Evolutionary conservation across 2,329 filamentous ascomycete species (phyloP).

Genomic region (Seiridium unicorne): DNA sequence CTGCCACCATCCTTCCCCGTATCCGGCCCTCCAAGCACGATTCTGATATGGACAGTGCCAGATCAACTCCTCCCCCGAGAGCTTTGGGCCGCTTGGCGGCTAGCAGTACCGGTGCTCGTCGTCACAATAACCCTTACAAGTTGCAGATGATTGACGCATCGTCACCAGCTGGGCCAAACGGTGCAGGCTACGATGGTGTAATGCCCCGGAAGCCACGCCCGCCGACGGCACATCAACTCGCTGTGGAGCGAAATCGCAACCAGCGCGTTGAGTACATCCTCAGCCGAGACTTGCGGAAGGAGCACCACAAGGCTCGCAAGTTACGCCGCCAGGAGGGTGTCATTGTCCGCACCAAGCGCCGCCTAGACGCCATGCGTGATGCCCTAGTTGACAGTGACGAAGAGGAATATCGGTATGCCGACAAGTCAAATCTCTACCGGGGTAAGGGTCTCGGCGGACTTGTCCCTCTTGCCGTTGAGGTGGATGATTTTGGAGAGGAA

Average conservation of each 20-base stretch:
- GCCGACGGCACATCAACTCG: constrained; percentile 77
- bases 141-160: constrained; percentile 61
- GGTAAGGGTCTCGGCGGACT: constrained; percentile 64
- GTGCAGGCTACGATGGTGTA: constrained; percentile 50
- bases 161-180: constrained; percentile 53
- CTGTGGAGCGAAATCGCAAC: constrained; percentile 75
- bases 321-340: constrained; percentile 62
- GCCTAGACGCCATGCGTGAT: constrained; percentile 56
- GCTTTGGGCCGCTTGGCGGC: constrained; percentile 33
- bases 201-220: constrained; percentile 66
- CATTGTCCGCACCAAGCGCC: constrained; percentile 64
- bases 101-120: constrained; percentile 33
- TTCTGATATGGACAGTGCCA: constrained; percentile 51
- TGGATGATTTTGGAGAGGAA: constrained; percentile 77
- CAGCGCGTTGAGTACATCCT: constrained; percentile 81
- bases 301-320: constrained; percentile 64
- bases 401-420: constrained; percentile 41
- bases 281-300: constrained; percentile 67
- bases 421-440: constrained; percentile 42
- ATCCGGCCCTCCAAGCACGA: constrained; percentile 64
- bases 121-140: constrained; percentile 50
- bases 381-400: constrained; percentile 63
- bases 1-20: constrained; percentile 56
- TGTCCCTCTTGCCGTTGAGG: constrained; percentile 58
- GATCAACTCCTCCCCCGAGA: constrained; percentile 50